Evolutionary conservation across 345 rosid genomes (phyloP).

Genomic region (Hibiscus mutabilis): DNA sequence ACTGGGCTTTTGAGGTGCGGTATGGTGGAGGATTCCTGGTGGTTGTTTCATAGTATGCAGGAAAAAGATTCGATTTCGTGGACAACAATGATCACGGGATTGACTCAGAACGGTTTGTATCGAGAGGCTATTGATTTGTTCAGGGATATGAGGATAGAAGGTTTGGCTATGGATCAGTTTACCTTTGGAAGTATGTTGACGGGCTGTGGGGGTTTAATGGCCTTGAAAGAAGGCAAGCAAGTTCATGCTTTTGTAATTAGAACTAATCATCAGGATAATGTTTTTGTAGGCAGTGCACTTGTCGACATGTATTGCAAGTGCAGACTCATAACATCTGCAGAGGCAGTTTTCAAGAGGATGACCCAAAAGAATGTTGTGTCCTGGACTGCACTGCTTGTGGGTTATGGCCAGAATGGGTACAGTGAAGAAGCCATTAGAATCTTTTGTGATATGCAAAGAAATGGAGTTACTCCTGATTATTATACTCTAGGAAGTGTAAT

Average conservation of each 20-base stretch:
- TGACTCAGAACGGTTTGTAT: conserved; percentile 56
- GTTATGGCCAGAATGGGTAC: conserved; percentile 77
- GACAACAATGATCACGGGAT: conserved; percentile 84
- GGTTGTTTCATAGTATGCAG: conserved; percentile 48
- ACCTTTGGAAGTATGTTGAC: conserved; percentile 81
- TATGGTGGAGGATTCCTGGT: conserved; percentile 50
- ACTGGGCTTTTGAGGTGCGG: conserved; percentile 61
- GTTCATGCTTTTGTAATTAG: conserved; percentile 60
- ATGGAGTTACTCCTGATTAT: conserved; percentile 76
- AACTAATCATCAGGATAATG: conserved; percentile 45
- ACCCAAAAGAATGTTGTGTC: conserved; percentile 69
- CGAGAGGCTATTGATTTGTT: conserved; percentile 54
- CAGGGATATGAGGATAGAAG: conserved; percentile 58
- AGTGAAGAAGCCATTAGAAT: conserved; percentile 67
- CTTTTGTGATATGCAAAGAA: conserved; percentile 64
- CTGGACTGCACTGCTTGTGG: conserved; percentile 94
- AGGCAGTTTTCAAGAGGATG: conserved; percentile 58
- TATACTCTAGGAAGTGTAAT: conserved; percentile 78
- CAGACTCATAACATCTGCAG: conserved; percentile 48
- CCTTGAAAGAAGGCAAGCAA: conserved; percentile 60
- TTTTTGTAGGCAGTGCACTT: conserved; percentile 85
- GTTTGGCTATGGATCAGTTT: conserved; percentile 68
- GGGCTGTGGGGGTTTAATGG: conserved; percentile 61
- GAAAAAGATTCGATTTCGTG: conserved; percentile 77
- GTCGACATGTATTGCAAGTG: conserved; percentile 95